These are phyloP conservation scores for Coniosporium tulheliwenetii DNA, from an alignment of 2,329 filamentous ascomycete genomes.

Conservation along the genomic window DNA sequence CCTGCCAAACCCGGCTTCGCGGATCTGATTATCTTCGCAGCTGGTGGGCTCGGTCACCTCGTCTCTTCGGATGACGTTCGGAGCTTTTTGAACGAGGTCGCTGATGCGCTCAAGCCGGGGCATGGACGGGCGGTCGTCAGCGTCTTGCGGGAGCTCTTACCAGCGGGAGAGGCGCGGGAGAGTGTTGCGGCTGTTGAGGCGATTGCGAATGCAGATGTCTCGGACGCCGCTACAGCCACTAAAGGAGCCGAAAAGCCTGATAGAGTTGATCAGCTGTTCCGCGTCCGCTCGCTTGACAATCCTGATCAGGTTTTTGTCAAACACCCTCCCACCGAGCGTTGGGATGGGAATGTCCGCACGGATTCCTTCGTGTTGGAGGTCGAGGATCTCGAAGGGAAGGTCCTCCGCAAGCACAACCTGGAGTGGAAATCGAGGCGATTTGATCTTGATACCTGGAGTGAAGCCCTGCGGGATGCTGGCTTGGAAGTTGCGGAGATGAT, in stretches of 20 bases:
- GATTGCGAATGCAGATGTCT: neutral
- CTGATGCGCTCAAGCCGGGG: neutral
- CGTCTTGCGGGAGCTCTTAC: neutral
- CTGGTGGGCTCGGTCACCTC: neutral
- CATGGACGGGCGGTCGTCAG: neutral
- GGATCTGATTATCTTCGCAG: neutral
- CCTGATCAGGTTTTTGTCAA: neutral
- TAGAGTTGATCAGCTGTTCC: neutral
- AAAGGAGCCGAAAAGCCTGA: neutral
- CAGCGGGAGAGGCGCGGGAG: too few relatives aligned
- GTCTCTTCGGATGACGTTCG: neutral
- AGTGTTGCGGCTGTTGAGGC: neutral
- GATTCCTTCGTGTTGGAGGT: neutral
- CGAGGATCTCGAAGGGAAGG: neutral
- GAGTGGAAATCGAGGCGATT: too few relatives aligned
- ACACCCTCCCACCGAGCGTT: neutral
- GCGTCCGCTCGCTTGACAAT: too few relatives aligned
- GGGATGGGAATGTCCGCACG: neutral
- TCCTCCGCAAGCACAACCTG: too few relatives aligned
- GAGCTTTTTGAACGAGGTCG: neutral
- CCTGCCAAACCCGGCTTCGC: neutral
- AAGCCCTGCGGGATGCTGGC: too few relatives aligned
- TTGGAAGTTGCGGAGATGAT: too few relatives aligned
- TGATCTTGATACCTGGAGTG: too few relatives aligned
- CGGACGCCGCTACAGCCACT: neutral